Evolutionary conservation across 495 filamentous ascomycete species (phyloP), one percentile per base, ranked within the genome.

Genomic region (Aspergillus coremiiformis): DNA sequence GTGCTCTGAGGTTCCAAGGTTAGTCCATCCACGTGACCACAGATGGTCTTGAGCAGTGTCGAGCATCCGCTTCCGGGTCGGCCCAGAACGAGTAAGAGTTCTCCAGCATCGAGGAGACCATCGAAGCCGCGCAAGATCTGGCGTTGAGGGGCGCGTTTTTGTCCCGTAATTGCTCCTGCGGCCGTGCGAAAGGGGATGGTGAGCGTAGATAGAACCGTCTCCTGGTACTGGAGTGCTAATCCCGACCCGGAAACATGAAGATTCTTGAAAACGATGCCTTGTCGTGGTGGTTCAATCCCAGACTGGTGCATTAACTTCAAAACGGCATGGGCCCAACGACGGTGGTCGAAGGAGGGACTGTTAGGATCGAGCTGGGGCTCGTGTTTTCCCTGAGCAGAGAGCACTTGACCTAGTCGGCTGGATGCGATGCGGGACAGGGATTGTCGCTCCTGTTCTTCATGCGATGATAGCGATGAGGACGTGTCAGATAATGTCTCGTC

Each of bases 11-110:
- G 53, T 8, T 61, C 66, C 26, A 81, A 44, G 9, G 58, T 54
- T 12, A 73, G 49, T 0, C 70, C 68, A 24, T 61, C 61, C n/a
- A 68, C 46, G 27, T 70, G 65, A 2, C 68, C 70, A 51, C 53
- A 64, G 7, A 72, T 56, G 0, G 70, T 64, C 48, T 71, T 71
- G 12, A 72, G 39, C 23, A 73, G 66, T 0, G 70, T 73, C 0
- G 67, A 65, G 37, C 67, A 68, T 5, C 70, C 67, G 53, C 61
- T 69, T 14, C 70, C 70, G 0, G 70, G 70, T 4, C 70, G 64
- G n/a, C 70, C 70, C n/a, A 73, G 54, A 0, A 73, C 70, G 6
- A 73, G 56, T 2, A 73, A 51, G 27, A 72, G 57, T 54, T 72
- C 69, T 3, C 70, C 70, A 10, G 58, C 54, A 24, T 69, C 52